Percentiles rank a stretch among this genome's conserved stretches.
Conservation (phyloP, 1,139 yeast species). For the Blastobotrys aristatus region DNA sequence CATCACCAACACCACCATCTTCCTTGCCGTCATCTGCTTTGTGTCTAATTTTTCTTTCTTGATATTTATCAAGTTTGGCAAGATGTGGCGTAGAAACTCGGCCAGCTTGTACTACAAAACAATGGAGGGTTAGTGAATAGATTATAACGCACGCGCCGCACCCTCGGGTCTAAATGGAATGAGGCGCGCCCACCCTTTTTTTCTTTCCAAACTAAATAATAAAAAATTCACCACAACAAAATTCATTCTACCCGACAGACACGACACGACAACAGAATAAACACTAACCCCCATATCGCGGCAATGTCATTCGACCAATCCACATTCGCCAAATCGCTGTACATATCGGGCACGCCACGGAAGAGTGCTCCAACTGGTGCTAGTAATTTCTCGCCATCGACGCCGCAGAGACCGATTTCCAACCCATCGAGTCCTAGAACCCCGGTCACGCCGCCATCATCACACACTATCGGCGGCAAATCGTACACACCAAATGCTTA, state of each 20-base stretch:
- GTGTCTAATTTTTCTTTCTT: conserved; percentile 15
- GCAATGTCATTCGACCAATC: conserved; percentile 30
- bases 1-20: conserved; percentile 13
- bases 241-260: no score
- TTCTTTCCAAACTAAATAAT: not conserved
- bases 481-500: conserved; percentile 19
- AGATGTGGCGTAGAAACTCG: conserved; percentile 13
- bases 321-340: conserved; percentile 27
- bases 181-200: not conserved
- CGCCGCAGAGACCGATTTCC: not conserved
- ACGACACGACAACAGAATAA: no score
- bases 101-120: conserved; percentile 15
- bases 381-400: not conserved
- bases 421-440: not conserved
- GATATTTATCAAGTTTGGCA: conserved; percentile 15
- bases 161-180: no score
- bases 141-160: no score
- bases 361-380: not conserved
- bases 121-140: conserved; percentile 7
- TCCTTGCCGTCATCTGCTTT: conserved; percentile 17
- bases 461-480: no score
- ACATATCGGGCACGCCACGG: conserved; percentile 24
- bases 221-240: not conserved
- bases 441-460: not conserved
- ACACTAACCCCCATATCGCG: no score